Evolutionary conservation across 176 grass and related monocot species (phyloP).

Genomic region (barley (Hordeum vulgare)): DNA sequence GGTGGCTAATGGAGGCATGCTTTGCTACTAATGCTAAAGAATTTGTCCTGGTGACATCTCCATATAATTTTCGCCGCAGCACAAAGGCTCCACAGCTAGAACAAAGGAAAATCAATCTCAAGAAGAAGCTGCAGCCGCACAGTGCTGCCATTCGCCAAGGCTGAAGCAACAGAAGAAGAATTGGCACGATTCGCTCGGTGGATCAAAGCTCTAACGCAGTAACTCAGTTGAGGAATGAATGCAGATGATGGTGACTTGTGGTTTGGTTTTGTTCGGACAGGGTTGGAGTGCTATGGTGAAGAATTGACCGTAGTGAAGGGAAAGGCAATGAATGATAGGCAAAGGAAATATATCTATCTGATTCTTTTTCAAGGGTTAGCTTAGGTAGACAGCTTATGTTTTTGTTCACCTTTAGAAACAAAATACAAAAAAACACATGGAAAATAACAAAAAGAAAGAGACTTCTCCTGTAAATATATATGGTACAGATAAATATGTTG

Average conservation of each 20-base stretch:
- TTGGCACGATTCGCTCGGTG: neutral
- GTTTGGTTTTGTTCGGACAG: neutral
- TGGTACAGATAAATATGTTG: neutral
- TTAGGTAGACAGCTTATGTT: conserved; percentile 21
- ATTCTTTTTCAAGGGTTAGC: conserved; percentile 58
- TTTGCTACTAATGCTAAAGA: conserved; percentile 58
- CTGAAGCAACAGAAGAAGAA: conserved; percentile 3
- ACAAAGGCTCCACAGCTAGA: neutral
- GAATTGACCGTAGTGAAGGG: conserved; percentile 34
- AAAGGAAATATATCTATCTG: neutral
- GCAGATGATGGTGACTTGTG: neutral
- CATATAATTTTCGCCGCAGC: neutral
- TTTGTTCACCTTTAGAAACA: neutral
- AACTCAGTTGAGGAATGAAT: neutral
- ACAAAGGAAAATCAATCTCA: neutral
- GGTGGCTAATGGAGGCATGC: conserved; percentile 59
- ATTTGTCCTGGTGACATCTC: neutral
- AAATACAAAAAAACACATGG: neutral
- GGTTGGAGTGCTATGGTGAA: conserved; percentile 49
- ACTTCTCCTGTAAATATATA: conserved; percentile 29
- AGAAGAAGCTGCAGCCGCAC: neutral
- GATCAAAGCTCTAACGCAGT: neutral
- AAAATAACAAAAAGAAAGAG: neutral
- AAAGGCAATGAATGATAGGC: conserved; percentile 60
- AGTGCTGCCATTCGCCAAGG: neutral